phyloP scores from a whole-genome alignment of 2,329 filamentous ascomycete genomes.

The Phialocephala sp. region DNA sequence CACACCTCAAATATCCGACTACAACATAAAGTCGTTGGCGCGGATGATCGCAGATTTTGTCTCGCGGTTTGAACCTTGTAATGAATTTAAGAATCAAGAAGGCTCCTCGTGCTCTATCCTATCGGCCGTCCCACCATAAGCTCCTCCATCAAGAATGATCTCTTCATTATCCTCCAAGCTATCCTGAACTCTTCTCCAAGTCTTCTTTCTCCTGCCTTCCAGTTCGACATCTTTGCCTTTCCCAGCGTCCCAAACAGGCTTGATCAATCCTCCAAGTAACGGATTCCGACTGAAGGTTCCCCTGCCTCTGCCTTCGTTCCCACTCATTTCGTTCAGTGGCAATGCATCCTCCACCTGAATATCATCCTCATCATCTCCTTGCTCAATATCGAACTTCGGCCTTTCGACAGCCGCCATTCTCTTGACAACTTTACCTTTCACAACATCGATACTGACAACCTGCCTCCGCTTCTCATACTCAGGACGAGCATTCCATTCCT shows the following conservation, averaged over 20 bases:
- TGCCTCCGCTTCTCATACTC: slow-evolving; percentile 75
- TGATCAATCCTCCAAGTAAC: slow-evolving; percentile 43
- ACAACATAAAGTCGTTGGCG: no score
- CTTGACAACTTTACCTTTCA: slow-evolving; percentile 61
- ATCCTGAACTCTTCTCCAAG: slow-evolving; percentile 50
- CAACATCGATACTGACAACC: slow-evolving; percentile 72
- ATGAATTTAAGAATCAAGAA: slow-evolving; percentile 20
- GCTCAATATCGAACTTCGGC: slow-evolving; percentile 28
- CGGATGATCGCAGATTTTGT: no score
- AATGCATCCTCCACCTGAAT: slow-evolving; percentile 35
- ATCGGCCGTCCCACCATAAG: slow-evolving; percentile 36
- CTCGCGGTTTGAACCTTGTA: no score
- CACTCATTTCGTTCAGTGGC: slow-evolving; percentile 19
- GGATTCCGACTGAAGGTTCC: slow-evolving; percentile 46
- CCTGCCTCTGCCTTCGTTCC: slow-evolving; percentile 32
- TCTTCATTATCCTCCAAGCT: slow-evolving; percentile 49
- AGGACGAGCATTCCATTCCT: slow-evolving; percentile 70
- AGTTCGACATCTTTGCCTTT: slow-evolving; percentile 40
- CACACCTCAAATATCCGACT: no score
- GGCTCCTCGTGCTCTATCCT: slow-evolving; percentile 36
- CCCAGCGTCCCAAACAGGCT: slow-evolving; percentile 42
- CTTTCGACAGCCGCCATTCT: slow-evolving; percentile 40
- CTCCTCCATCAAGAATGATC: slow-evolving; percentile 48
- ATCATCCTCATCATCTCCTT: slow-evolving; percentile 39
- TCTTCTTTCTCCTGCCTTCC: slow-evolving; percentile 37